phyloP scores from a whole-genome alignment of 805 yeast genomes.

The Tetrapisispora arboricola region DNA sequence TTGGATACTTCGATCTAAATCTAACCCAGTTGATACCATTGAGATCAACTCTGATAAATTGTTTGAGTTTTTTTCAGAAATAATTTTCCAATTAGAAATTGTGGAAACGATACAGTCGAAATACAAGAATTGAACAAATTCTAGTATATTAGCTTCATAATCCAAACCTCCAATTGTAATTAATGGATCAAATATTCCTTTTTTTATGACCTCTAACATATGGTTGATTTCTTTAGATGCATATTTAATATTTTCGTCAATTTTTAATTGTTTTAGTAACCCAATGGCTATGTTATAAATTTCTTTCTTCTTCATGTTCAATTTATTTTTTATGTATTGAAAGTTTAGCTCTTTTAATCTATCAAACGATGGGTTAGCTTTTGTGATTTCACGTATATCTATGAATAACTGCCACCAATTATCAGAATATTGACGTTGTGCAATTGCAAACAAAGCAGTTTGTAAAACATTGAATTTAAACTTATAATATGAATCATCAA shows the following conservation, averaged over 20 bases:
- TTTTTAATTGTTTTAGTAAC: conserved; percentile 15
- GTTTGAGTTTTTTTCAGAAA: conserved; percentile 26
- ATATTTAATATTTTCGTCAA: conserved; percentile 16
- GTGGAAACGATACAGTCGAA: conserved; percentile 12
- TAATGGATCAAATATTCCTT: conserved; percentile 14
- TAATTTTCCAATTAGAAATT: conserved; percentile 23
- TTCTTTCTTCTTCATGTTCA: conserved; percentile 12
- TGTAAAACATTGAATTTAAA: conserved; percentile 24
- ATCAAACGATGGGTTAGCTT: conserved; percentile 3
- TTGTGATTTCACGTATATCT: conserved; percentile 14
- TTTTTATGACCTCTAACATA: conserved; percentile 16
- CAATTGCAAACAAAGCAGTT: conserved; percentile 20
- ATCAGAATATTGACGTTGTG: conserved; percentile 8
- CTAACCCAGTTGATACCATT: conserved; percentile 16
- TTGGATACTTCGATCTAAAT: conserved; percentile 12
- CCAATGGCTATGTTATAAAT: conserved; percentile 6
- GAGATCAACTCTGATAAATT: conserved; percentile 21
- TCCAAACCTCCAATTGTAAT: conserved; percentile 7
- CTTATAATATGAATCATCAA: conserved; percentile 10
- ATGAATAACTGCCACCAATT: conserved; percentile 25
- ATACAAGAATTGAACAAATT: conserved; percentile 16
- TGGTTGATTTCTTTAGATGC: conserved; percentile 15
- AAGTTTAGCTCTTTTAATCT: conserved; percentile 18
- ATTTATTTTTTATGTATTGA: conserved; percentile 13
- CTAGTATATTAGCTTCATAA: conserved; percentile 6